Evolutionary conservation across 768 basidiomycete genomes (phyloP), one percentile per base, ranked within the genome.

Genomic region (Exidia glandulosa): DNA sequence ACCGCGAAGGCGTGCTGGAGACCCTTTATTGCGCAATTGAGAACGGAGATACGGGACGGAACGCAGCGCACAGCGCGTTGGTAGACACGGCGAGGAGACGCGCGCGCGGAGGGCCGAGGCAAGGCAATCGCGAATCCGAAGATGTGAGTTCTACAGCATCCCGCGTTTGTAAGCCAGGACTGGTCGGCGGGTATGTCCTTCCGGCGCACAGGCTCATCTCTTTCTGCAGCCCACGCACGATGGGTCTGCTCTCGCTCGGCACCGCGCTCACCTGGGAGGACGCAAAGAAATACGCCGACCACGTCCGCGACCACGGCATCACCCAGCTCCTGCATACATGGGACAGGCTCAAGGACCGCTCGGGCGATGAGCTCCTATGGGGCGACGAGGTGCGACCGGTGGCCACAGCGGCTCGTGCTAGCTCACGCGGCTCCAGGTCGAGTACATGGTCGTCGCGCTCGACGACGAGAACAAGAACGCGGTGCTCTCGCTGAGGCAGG

Each of bases 291-390:
- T 80, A 90, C 66, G 88, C 91, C 14, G 85, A 93, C 68, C 92
- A 97, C 74, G 90, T 98, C 64, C 80, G 94, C 63, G 74, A 77
- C 57, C 94, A 98, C 71, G 96, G 96, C 52, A 92, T 98, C 68
- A 86, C 88, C 5, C 96, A 99, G 73, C 94, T 99, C 71, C 73
- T 99, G 58, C 81, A 94, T 66, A 91, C 84, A 56, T 99, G 94
- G 93, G 85, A 94, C 68, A 82, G 85, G 55, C 78, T 94, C 69
- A 98, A 96, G 79, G 88, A 91, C 68, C 80, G 90, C 63, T 81
- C 83, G 27, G 94, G 94, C 1, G 94, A 98, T 67, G 89, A 92
- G 63, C 76, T 99, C 33, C 80, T 96, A 12, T 99, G 96, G 96
- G 96, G 96, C 19, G 96, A 99, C 68, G 96, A 99, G 87, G 95